A percentile compares a stretch with the other conserved stretches of the same genome.
These are phyloP conservation scores for Eurotiales sp. DNA, from an alignment of 2,329 filamentous ascomycete genomes.

Conservation along the genomic window DNA sequence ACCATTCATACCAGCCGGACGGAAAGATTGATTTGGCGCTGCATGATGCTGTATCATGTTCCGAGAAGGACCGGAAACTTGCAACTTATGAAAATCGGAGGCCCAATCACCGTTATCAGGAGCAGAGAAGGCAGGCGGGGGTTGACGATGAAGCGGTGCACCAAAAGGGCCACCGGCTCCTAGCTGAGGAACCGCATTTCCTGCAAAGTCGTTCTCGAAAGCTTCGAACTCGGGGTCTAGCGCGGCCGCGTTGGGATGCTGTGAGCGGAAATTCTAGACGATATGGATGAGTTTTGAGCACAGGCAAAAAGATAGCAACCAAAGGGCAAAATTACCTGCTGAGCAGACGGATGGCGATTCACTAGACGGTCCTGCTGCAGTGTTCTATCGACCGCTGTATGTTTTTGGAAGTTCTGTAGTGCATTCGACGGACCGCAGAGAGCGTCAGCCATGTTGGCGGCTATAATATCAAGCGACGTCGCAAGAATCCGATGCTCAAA, in stretches of 20 bases:
- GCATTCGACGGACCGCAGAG: slow-evolving; percentile 73
- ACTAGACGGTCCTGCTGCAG: slow-evolving; percentile 69
- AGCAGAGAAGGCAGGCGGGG: slow-evolving; percentile 21
- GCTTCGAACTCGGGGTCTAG: slow-evolving; percentile 67
- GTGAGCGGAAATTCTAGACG: slow-evolving; percentile 60
- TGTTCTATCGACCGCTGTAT: slow-evolving; percentile 64
- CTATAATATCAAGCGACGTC: background rate
- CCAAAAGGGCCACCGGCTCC: slow-evolving; percentile 30
- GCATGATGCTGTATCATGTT: slow-evolving; percentile 49
- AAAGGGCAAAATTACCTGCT: slow-evolving; percentile 39
- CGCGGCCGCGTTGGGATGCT: slow-evolving; percentile 50
- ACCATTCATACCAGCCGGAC: slow-evolving; percentile 31
- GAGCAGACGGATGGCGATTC: slow-evolving; percentile 50
- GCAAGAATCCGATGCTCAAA: background rate
- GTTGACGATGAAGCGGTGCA: slow-evolving; percentile 21
- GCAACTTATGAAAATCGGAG: slow-evolving; percentile 44
- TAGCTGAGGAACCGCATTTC: slow-evolving; percentile 32
- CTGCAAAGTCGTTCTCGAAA: slow-evolving; percentile 51
- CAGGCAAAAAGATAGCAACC: background rate
- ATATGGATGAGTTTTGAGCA: slow-evolving; percentile 13
- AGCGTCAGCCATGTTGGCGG: slow-evolving; percentile 57
- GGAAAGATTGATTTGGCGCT: slow-evolving; percentile 35
- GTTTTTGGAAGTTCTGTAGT: slow-evolving; percentile 69
- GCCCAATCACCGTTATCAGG: slow-evolving; percentile 35
- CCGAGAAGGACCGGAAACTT: slow-evolving; percentile 36